Evolutionary conservation across 2,329 filamentous ascomycete genomes (phyloP).

Genomic region (Paracorniculantispora psalliotae): DNA sequence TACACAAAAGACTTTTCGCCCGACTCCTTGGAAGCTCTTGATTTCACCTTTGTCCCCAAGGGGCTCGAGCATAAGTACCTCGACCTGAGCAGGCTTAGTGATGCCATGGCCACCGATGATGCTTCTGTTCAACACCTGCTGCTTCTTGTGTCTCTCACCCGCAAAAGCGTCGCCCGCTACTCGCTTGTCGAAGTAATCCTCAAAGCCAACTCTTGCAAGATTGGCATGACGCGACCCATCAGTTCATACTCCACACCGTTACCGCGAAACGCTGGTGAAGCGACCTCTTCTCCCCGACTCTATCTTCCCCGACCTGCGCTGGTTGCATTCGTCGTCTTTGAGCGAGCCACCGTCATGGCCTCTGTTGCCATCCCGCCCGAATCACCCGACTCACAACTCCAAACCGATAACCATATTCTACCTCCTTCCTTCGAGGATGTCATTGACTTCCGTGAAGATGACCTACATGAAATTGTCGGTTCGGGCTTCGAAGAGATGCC

Average conservation of each 20-base stretch:
- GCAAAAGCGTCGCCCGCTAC: conserved; percentile 56
- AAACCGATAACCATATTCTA: conserved; percentile 58
- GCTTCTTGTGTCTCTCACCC: conserved; percentile 54
- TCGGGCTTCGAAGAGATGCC: conserved; percentile 58
- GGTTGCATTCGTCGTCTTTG: conserved; percentile 78
- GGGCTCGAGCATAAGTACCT: conserved; percentile 46
- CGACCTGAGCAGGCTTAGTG: conserved; percentile 46
- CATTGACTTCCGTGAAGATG: conserved; percentile 68
- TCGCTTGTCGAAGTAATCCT: conserved; percentile 69
- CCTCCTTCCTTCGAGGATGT: conserved; percentile 77
- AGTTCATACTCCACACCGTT: conserved; percentile 56
- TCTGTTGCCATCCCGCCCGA: conserved; percentile 65
- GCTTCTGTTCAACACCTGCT: conserved; percentile 54
- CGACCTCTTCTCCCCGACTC: conserved; percentile 54
- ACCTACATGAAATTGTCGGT: conserved; percentile 58
- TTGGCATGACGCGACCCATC: conserved; percentile 65
- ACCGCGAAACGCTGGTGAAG: conserved; percentile 31
- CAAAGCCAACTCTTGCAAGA: conserved; percentile 43
- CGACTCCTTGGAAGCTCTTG: conserved; percentile 67
- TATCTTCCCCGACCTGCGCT: conserved; percentile 74
- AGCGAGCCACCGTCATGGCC: conserved; percentile 69
- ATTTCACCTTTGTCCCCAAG: conserved; percentile 67
- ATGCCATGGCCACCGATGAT: conserved; percentile 45
- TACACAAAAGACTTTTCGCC: conserved; percentile 43
- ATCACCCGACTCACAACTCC: conserved; percentile 71